Conservation (phyloP, 805 yeast genomes). For the Teunomyces tritomae region DNA sequence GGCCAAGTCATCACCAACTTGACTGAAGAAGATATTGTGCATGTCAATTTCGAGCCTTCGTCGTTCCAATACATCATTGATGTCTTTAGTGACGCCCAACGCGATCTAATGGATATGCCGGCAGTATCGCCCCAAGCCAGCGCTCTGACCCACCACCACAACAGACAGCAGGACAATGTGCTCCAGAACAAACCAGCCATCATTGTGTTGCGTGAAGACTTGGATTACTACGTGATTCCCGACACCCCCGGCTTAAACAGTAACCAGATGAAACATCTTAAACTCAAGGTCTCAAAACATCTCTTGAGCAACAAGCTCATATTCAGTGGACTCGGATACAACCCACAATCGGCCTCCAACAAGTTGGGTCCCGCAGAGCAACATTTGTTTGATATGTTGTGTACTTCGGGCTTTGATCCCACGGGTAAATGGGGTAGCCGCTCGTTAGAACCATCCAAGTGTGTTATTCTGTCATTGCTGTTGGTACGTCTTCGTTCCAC, state of each 20-base stretch:
- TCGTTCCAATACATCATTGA: conserved; percentile 83
- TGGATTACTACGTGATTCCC: conserved; percentile 90
- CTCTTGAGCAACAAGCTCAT: conserved; percentile 57
- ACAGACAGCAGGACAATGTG: conserved; percentile 41
- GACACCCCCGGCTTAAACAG: conserved; percentile 54
- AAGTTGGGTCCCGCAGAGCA: conserved; percentile 86
- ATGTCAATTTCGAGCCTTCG: conserved; percentile 80
- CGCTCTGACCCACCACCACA: conserved; percentile 18
- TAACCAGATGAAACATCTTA: conserved; percentile 65
- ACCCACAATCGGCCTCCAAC: conserved; percentile 38
- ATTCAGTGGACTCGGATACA: conserved; percentile 77
- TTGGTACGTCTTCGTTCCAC: conserved; percentile 55
- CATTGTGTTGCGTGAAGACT: conserved; percentile 88
- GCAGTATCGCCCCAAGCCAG: conserved; percentile 34
- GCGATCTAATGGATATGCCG: conserved; percentile 41
- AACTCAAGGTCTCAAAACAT: conserved; percentile 68
- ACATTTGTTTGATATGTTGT: conserved; percentile 91
- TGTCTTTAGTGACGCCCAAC: conserved; percentile 67
- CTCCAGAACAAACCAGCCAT: conserved; percentile 82
- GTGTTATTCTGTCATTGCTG: conserved; percentile 83
- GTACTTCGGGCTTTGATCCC: conserved; percentile 76
- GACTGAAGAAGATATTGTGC: conserved; percentile 76
- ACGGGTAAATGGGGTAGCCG: conserved; percentile 84
- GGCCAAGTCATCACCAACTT: conserved; percentile 78
- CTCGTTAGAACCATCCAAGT: conserved; percentile 79